phyloP scores from a whole-genome alignment of 2,329 filamentous ascomycete species.

The Fusarium illudens region DNA sequence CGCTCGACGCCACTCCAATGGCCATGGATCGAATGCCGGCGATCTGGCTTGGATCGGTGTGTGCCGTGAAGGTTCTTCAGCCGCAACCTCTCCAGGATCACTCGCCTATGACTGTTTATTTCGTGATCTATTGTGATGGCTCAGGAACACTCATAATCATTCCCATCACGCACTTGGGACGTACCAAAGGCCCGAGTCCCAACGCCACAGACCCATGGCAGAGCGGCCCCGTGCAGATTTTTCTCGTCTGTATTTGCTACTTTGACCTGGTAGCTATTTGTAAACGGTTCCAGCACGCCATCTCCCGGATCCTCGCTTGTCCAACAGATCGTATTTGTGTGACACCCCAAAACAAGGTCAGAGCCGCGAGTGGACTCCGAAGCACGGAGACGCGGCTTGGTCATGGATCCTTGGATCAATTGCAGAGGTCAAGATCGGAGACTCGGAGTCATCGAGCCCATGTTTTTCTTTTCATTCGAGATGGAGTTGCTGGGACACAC shows the following conservation, averaged over 20 bases:
- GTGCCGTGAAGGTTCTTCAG: conserved; percentile 9
- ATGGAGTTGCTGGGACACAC: neutral
- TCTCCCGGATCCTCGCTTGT: neutral
- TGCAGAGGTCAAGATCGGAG: neutral
- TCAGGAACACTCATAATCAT: neutral
- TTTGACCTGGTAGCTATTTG: neutral
- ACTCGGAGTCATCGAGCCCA: neutral
- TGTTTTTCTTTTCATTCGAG: neutral
- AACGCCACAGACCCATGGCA: neutral
- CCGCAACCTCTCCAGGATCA: neutral
- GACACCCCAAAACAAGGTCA: neutral
- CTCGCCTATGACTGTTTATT: conserved; percentile 9
- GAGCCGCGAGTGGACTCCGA: neutral
- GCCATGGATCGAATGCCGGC: neutral
- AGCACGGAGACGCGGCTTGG: neutral
- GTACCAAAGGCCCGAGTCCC: neutral
- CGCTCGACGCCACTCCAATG: neutral
- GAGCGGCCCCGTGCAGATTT: neutral
- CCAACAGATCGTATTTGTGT: neutral
- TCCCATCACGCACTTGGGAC: neutral
- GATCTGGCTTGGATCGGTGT: conserved; percentile 8
- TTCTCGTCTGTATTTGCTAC: neutral
- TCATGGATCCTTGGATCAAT: neutral
- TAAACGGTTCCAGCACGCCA: neutral
- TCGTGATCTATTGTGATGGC: conserved; percentile 6